phyloP scores from a whole-genome alignment of 805 yeast genomes.

The Schwanniomyces occidentalis region DNA sequence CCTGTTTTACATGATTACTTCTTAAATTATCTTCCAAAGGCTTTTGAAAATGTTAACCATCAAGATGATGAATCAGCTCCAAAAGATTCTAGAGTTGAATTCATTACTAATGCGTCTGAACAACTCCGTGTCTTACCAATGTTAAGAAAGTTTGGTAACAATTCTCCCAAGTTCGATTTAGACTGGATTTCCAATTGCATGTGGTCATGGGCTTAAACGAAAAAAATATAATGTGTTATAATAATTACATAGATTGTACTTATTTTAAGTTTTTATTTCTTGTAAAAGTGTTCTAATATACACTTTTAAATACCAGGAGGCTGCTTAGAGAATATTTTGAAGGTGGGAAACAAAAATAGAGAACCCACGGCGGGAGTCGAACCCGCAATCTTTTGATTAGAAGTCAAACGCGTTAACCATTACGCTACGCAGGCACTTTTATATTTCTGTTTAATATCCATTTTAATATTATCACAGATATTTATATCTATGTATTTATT shows the following conservation, averaged over 20 bases:
- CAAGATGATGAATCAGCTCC: slow-evolving; percentile 11
- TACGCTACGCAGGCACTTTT: slow-evolving; percentile 48
- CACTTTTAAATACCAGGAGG: too few relatives aligned
- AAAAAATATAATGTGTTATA: too few relatives aligned
- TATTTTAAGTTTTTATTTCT: too few relatives aligned
- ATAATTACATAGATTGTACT: too few relatives aligned
- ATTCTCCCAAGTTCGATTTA: slow-evolving; percentile 26
- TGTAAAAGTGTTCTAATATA: too few relatives aligned
- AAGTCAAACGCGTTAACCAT: slow-evolving; percentile 69
- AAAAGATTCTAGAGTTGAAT: slow-evolving; percentile 17
- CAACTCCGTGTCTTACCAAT: slow-evolving; percentile 29
- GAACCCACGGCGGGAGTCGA: slow-evolving; percentile 56
- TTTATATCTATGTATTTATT: too few relatives aligned
- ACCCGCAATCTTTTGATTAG: slow-evolving; percentile 67
- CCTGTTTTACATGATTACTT: slow-evolving; percentile 40
- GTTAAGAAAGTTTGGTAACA: slow-evolving; percentile 32
- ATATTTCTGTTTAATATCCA: too few relatives aligned
- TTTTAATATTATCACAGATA: too few relatives aligned
- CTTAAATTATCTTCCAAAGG: slow-evolving; percentile 28
- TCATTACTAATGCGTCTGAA: slow-evolving; percentile 20
- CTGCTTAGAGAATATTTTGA: too few relatives aligned
- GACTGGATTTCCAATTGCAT: slow-evolving; percentile 41
- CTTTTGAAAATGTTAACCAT: slow-evolving; percentile 9
- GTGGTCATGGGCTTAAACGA: slow-evolving; percentile 24
- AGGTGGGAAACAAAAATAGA: too few relatives aligned